Base-by-base conservation (phyloP, 2,329 filamentous ascomycete genomes). In the Myotisia sp. region DNA sequence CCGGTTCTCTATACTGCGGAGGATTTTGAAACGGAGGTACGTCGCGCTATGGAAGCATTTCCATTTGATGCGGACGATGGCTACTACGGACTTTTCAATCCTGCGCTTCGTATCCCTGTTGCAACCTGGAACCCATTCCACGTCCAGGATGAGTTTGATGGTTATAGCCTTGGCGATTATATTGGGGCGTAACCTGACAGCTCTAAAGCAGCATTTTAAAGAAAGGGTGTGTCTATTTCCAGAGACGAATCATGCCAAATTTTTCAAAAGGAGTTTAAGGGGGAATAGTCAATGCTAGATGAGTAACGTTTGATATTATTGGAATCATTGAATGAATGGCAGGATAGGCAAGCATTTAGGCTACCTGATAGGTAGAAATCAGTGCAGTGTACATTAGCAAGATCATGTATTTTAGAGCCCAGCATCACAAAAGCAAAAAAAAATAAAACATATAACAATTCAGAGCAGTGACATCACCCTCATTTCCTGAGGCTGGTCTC, bases 31-130 rank as follows among this genome's bases (percentile, higher is more conserved):
- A 21, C 21, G 18, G 34, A 41, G 20, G n/a, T 41, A 20, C 39
- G 37, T 13, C 29, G 22, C 29, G 39, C 33, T 8, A 36, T 41
- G 26, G 34, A 37, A 14, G 19, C 18, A 8, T 36, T 34, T n/a
- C 29, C 38, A 29, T 39, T 32, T 26, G 23, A 17, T n/a, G 12
- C 23, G 14, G 44, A 42, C 4, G 40, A 41, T 8, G 38, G 38
- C 9, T 43, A 45, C 20, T 47, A 45, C 19, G 34, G 38, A 6
- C 44, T 47, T 23, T 54, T 53, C 36, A 45, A 49, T 32, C 48
- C 48, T 1, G 27, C 37, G 1, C 29, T 43, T 23, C 33, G 34
- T 4, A 32, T 26, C n/a, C 41, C 42, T 3, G 29, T 45, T 21
- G 31, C 43, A 12, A 39, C 36, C 13, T 52, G 47, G 29, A 47